Evolutionary conservation across 495 filamentous ascomycete genomes (phyloP), one percentile per base, ranked within the genome.

Genomic region (Parathielavia hyrcaniae): DNA sequence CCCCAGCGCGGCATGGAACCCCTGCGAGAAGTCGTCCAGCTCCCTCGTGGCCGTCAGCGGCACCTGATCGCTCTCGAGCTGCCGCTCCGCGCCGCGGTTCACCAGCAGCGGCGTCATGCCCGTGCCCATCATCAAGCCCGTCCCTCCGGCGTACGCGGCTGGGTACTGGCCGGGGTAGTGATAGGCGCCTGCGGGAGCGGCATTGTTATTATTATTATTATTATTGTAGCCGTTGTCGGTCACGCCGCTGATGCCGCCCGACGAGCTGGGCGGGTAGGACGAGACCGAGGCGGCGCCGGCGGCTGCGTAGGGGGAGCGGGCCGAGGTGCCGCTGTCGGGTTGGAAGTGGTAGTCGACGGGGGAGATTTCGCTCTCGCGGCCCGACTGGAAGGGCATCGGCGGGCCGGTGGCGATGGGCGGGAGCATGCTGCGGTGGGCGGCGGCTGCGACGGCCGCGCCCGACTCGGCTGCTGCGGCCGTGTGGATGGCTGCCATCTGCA

Each of bases 21-120:
- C 69, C 17, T 67, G 69, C 46, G 69, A 70, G 57, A 75, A 78
- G 38, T 75, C 73, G 43, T 75, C 73, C 46, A 73, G 60, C 16
- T 7, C 48, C 32, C 16, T 30, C 47, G 23, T 16, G 16, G 45
- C 2, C 19, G 71, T 71, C 43, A 73, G 56, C 46, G 70, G 65
- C 49, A 69, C 60, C 59, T 69, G 61, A 23, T 69, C 66, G 11
- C 55, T 43, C 19, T 69, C 69, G 2, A 45, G 48, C 47, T 49
- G 60, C 23, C 54, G 61, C 49, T 49, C 50, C 22, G 49, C 59
- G 43, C 57, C 51, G 32, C 50, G 23, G 41, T 46, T 40, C 34
- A 34, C 32, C 17, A 36, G 10, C 30, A 55, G 1, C 41, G 23
- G 35, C 38, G 17, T 45, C 41, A 11, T 41, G 38, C 38, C 38